Evolutionary conservation across 768 basidiomycete genomes (phyloP).

Genomic region (Phylloporus sp.): DNA sequence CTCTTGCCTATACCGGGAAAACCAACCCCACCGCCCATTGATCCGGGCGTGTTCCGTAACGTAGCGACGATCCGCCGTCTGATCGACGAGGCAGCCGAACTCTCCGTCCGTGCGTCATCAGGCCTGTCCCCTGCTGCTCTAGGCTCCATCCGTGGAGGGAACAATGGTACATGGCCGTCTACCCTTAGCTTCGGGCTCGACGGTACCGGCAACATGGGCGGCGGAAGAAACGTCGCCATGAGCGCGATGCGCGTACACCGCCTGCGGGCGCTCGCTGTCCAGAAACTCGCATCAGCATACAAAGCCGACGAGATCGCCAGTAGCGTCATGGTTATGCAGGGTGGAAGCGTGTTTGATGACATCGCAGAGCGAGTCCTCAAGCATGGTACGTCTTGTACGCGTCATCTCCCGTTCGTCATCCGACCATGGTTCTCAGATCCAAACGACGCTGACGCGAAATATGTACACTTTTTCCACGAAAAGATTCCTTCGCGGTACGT

Average conservation of each 20-base stretch:
- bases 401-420: background rate
- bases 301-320: constrained; percentile 86
- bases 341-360: constrained; percentile 87
- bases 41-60: constrained; percentile 80
- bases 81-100: constrained; percentile 85
- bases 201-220: constrained; percentile 45
- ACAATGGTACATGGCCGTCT: constrained; percentile 51
- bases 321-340: constrained; percentile 94
- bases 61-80: constrained; percentile 71
- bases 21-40: constrained; percentile 79
- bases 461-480: constrained; percentile 93
- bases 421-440: constrained; percentile 49
- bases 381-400: constrained; percentile 41
- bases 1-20: constrained; percentile 57
- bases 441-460: constrained; percentile 70
- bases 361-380: constrained; percentile 83
- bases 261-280: constrained; percentile 74
- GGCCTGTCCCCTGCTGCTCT: constrained; percentile 74
- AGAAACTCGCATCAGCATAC: constrained; percentile 83
- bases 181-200: constrained; percentile 63
- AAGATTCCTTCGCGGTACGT: constrained; percentile 87
- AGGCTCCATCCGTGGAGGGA: constrained; percentile 51
- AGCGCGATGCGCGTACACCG: constrained; percentile 80
- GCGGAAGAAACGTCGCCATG: constrained; percentile 76
- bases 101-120: constrained; percentile 83